These are phyloP conservation scores for Ganoderma resinaceum DNA, from an alignment of 1,284 basidiomycete species.

Conservation along the genomic window DNA sequence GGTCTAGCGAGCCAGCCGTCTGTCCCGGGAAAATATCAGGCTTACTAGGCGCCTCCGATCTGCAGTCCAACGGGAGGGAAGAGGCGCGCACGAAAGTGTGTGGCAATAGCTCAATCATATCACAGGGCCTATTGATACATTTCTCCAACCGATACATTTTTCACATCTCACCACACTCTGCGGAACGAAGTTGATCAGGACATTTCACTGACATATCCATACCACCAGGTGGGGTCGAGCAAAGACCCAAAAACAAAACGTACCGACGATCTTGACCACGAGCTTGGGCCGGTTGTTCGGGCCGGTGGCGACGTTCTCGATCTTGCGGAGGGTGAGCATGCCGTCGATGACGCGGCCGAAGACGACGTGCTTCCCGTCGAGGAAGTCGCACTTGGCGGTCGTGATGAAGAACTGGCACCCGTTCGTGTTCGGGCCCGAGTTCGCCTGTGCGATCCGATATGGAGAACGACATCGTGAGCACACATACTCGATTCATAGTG, in stretches of 20 bases:
- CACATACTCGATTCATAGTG: not conserved
- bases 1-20: too few species aligned
- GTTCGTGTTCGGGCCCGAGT: slow-evolving; percentile 92
- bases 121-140: not conserved
- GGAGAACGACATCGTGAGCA: not conserved
- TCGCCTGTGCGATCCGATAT: slow-evolving; percentile 66
- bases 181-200: not conserved
- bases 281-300: slow-evolving; percentile 87
- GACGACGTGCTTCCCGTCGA: slow-evolving; percentile 89
- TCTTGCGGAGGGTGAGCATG: slow-evolving; percentile 91
- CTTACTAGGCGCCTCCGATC: too few species aligned
- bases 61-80: not conserved
- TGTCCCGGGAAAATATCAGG: too few species aligned
- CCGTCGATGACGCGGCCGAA: slow-evolving; percentile 89
- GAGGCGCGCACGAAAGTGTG: not conserved
- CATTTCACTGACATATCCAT: too few species aligned
- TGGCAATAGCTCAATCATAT: not conserved
- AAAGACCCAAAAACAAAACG: not conserved
- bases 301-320: slow-evolving; percentile 94
- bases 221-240: not conserved
- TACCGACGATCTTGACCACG: slow-evolving; percentile 84
- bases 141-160: not conserved
- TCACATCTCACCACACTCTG: slow-evolving; percentile 68
- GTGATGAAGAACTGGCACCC: slow-evolving; percentile 99
- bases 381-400: slow-evolving; percentile 92